Evolutionary conservation across 768 basidiomycete genomes (phyloP).

Genomic region (Amanita pallidorosea): DNA sequence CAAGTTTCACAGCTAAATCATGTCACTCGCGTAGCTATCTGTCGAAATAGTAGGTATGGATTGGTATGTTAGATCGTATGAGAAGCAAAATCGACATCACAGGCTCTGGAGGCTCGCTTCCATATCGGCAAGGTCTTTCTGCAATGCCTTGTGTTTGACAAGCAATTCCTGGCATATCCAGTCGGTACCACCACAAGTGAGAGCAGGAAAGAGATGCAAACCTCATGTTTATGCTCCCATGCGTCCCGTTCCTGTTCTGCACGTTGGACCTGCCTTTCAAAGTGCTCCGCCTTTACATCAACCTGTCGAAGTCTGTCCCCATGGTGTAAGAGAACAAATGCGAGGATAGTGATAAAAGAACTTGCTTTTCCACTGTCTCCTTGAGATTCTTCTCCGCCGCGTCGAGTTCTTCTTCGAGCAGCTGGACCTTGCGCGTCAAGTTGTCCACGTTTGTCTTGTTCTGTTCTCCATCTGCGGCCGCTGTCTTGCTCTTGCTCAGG

Average conservation of each 20-base stretch:
- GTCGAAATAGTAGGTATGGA: not conserved
- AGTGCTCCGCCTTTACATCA: conserved; percentile 98
- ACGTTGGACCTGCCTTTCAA: conserved; percentile 82
- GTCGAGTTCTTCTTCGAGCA: conserved; percentile 94
- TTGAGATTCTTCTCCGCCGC: conserved; percentile 92
- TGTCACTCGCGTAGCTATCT: not conserved
- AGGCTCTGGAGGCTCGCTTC: conserved; percentile 64
- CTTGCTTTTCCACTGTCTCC: conserved; percentile 94
- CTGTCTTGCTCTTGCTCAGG: conserved; percentile 53
- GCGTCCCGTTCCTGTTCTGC: conserved; percentile 84
- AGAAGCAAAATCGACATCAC: conserved; percentile 20
- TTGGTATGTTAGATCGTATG: not conserved
- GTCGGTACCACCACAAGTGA: conserved; percentile 2
- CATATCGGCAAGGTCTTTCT: conserved; percentile 80
- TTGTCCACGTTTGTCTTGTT: conserved; percentile 65
- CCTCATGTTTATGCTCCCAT: conserved; percentile 95
- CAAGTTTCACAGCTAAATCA: conserved; percentile 44
- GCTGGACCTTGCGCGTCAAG: conserved; percentile 72
- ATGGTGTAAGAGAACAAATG: conserved; percentile 10
- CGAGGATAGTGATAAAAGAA: conserved; percentile 13
- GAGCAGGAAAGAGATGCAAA: conserved; percentile 16
- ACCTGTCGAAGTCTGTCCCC: conserved; percentile 76
- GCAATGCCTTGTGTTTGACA: conserved; percentile 59
- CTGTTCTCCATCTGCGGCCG: conserved; percentile 55
- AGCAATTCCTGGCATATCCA: conserved; percentile 46